Percentiles rank a stretch among this genome's conserved stretches.
phyloP scores from a whole-genome alignment of 176 grass and related monocot species.

The Avena insularis region DNA sequence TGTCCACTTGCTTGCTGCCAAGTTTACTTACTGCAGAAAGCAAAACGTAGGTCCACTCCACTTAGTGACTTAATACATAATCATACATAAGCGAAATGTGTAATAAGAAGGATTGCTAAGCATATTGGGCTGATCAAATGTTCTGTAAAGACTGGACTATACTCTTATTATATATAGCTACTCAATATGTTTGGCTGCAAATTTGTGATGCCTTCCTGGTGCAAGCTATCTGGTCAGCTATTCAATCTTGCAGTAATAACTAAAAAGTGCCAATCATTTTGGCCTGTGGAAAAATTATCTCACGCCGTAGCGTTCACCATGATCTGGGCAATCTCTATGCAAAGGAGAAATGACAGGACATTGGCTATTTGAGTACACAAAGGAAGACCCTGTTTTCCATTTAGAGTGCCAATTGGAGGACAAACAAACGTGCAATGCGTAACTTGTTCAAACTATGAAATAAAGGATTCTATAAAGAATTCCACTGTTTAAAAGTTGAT shows the following conservation, averaged over 20 bases:
- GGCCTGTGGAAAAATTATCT: neutral
- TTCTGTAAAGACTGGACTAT: neutral
- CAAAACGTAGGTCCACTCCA: neutral
- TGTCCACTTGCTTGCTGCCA: no score
- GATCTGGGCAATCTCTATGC: neutral
- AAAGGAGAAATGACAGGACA: neutral
- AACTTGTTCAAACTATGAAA: neutral
- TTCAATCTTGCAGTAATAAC: neutral
- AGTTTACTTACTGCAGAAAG: neutral
- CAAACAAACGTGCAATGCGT: neutral
- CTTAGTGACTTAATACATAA: neutral
- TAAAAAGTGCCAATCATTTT: neutral
- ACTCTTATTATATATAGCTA: neutral
- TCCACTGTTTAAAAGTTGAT: neutral
- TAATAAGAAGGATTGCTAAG: neutral
- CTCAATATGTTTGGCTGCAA: neutral
- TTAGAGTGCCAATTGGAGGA: neutral
- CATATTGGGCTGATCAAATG: neutral
- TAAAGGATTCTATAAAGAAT: neutral
- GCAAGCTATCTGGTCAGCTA: neutral
- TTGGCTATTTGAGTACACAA: neutral
- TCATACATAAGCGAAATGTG: neutral
- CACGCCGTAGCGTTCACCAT: neutral
- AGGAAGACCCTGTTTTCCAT: neutral
- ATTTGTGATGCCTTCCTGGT: neutral